Conservation (phyloP, 108 stramenopile genomes). For the Ochromonas danica region DNA sequence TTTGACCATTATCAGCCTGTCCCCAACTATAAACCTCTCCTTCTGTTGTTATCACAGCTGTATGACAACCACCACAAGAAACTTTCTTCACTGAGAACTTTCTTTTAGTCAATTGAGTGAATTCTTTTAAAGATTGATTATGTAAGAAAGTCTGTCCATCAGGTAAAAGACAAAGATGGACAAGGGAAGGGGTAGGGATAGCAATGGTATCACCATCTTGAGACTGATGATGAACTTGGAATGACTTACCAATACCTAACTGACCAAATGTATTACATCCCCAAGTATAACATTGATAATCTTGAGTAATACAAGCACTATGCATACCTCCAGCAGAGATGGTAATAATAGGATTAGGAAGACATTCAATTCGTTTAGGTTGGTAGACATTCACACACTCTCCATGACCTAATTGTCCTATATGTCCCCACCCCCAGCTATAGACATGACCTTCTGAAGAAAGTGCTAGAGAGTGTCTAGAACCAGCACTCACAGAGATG, state of each 20-base stretch:
- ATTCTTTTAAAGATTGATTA: too few relatives aligned
- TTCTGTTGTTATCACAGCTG: background rate
- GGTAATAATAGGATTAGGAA: background rate
- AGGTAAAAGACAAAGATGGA: background rate
- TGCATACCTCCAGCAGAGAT: slow-evolving; percentile 36
- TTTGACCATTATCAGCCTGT: slow-evolving; percentile 29
- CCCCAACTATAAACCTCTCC: slow-evolving; percentile 25
- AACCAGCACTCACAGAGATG: background rate
- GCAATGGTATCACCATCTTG: background rate
- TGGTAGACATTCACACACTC: background rate
- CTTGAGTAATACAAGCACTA: background rate
- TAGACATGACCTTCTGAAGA: slow-evolving; percentile 19
- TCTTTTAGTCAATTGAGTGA: too few relatives aligned
- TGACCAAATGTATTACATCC: slow-evolving; percentile 19
- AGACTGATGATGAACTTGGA: too few relatives aligned
- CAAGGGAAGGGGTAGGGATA: background rate
- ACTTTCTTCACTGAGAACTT: slow-evolving; percentile 1
- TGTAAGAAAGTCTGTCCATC: background rate
- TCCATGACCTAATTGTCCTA: slow-evolving; percentile 28
- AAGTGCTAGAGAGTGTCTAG: slow-evolving; percentile 21
- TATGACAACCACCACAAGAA: slow-evolving; percentile 32
- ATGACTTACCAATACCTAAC: slow-evolving; percentile 20
- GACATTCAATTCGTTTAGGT: background rate
- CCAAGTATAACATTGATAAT: slow-evolving; percentile 26
- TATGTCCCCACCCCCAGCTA: slow-evolving; percentile 34